Conservation (phyloP, 345 rosid species). For the Eucalyptus polybractea region DNA sequence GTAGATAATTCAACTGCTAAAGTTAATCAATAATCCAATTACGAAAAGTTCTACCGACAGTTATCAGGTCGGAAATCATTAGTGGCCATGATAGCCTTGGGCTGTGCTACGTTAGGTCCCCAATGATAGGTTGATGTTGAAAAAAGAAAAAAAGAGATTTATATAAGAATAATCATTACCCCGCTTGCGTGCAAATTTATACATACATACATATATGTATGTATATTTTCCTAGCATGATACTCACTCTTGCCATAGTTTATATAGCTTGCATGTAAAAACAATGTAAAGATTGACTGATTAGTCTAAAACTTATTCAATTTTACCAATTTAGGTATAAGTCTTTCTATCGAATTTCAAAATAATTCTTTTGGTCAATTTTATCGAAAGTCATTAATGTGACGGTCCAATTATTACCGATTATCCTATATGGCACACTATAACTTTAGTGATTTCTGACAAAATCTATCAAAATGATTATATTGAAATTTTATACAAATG, state of each 20-base stretch:
- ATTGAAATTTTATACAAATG: fast-evolving
- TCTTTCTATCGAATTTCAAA: neutral
- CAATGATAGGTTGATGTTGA: neutral
- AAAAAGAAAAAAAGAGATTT: neutral
- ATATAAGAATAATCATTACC: neutral
- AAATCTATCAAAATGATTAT: neutral
- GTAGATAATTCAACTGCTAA: neutral
- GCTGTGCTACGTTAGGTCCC: neutral
- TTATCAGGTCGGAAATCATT: neutral
- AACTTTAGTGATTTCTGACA: fast-evolving
- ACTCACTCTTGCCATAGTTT: neutral
- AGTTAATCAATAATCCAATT: neutral
- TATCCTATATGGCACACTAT: neutral
- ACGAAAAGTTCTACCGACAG: neutral
- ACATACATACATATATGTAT: fast-evolving
- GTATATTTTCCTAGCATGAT: neutral
- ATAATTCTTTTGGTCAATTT: neutral
- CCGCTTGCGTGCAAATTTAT: neutral
- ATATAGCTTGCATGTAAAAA: neutral
- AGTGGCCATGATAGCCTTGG: neutral
- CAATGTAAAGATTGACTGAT: neutral
- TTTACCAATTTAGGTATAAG: neutral
- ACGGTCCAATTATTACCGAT: fast-evolving
- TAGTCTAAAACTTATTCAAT: neutral
- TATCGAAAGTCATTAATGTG: fast-evolving